phyloP scores from a whole-genome alignment of 2,329 filamentous ascomycete species.

The Talaromyces sp. region DNA sequence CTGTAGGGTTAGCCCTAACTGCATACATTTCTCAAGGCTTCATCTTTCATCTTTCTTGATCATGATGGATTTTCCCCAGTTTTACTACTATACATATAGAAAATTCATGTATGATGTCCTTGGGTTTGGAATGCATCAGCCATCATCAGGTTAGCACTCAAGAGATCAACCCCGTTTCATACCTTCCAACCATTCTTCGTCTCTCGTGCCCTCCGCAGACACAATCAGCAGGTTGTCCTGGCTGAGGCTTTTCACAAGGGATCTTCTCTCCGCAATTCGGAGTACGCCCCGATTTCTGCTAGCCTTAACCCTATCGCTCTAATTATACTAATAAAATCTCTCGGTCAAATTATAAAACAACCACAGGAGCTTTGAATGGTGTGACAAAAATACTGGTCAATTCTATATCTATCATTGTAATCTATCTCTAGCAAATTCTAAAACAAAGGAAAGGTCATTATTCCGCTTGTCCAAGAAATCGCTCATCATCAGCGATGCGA shows the following conservation, averaged over 20 bases:
- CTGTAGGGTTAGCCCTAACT: neutral
- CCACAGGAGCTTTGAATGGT: neutral
- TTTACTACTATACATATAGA: no score
- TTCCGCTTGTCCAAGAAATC: neutral
- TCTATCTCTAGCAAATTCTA: neutral
- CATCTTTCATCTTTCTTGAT: neutral
- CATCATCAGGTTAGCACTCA: no score
- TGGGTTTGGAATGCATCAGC: no score
- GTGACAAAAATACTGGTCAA: neutral
- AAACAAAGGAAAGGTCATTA: conserved; percentile 14
- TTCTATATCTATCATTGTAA: conserved; percentile 10
- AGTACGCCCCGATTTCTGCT: neutral
- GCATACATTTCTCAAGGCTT: neutral
- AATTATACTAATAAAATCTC: neutral
- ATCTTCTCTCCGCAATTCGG: neutral
- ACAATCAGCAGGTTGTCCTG: no score
- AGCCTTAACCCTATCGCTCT: neutral
- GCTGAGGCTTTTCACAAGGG: neutral
- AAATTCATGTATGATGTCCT: no score
- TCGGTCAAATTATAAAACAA: neutral
- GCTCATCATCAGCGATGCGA: neutral
- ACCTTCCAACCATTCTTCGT: neutral
- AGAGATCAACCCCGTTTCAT: neutral
- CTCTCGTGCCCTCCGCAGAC: no score
- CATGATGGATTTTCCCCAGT: neutral